phyloP scores from a whole-genome alignment of 192 early-diverging fungal species.

The Coemansia sp. region DNA sequence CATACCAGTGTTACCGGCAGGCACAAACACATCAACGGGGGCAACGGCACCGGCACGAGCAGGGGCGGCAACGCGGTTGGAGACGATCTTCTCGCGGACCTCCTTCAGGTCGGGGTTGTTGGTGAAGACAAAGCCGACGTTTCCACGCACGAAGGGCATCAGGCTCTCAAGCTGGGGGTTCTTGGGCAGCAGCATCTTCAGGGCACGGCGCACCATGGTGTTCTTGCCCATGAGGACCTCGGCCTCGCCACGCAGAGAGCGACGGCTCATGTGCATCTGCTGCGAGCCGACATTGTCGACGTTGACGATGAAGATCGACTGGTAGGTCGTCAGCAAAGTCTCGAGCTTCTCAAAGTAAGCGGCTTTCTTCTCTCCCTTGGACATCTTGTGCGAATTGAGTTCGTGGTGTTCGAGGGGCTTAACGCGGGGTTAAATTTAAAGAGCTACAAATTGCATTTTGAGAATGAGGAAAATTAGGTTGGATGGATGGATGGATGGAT shows the following conservation, averaged over 20 bases:
- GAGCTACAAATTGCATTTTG: conserved; percentile 20
- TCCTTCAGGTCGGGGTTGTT: conserved; percentile 89
- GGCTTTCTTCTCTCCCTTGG: conserved; percentile 80
- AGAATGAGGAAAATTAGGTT: not conserved
- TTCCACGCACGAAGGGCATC: conserved; percentile 83
- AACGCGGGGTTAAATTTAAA: conserved; percentile 39
- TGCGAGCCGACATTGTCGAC: conserved; percentile 99
- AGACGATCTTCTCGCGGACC: conserved; percentile 83
- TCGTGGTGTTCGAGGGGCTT: conserved; percentile 45
- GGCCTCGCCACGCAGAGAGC: conserved; percentile 83
- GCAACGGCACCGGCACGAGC: conserved; percentile 94
- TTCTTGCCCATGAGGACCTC: conserved; percentile 99
- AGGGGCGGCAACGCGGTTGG: conserved; percentile 96
- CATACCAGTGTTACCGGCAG: conserved; percentile 99
- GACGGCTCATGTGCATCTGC: conserved; percentile 99
- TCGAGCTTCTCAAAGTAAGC: conserved; percentile 95
- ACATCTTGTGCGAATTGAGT: conserved; percentile 26
- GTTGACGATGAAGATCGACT: conserved; percentile 98
- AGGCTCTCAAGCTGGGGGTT: conserved; percentile 87
- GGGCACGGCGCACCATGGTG: conserved; percentile 95
- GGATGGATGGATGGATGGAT: conserved; percentile 4
- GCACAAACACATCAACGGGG: conserved; percentile 89
- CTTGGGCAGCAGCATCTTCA: conserved; percentile 61
- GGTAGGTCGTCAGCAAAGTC: conserved; percentile 81
- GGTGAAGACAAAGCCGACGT: conserved; percentile 99